phyloP scores from a whole-genome alignment of 169 alveolate genomes.

The Plasmodium chabaudi region DNA sequence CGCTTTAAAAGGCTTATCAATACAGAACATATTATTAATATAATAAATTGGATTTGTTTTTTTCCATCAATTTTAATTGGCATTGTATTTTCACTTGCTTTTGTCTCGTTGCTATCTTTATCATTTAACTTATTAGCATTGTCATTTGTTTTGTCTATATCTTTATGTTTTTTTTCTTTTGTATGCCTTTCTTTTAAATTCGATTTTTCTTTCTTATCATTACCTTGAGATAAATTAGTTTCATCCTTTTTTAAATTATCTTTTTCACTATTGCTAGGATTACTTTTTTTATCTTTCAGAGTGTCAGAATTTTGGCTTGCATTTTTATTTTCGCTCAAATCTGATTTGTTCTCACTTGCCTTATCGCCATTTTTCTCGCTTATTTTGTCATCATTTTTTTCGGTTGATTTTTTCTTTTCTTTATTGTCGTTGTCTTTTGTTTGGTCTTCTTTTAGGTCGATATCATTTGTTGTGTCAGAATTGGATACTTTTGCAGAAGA shows the following conservation, averaged over 20 bases:
- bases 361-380: neutral
- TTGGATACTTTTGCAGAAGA: neutral
- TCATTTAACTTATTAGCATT: neutral
- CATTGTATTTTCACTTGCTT: neutral
- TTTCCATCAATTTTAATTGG: neutral
- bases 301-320: neutral
- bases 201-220: neutral
- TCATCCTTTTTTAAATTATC: neutral
- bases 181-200: neutral
- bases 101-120: neutral
- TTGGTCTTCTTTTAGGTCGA: neutral
- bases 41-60: conserved; percentile 10
- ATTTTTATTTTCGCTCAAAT: neutral
- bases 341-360: neutral
- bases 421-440: neutral
- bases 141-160: neutral
- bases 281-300: neutral
- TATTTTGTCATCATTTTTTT: no score
- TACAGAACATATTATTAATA: conserved; percentile 22
- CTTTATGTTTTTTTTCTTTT: neutral
- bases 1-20: conserved; percentile 26
- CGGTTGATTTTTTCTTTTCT: no score
- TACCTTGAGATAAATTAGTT: neutral
- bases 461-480: neutral
- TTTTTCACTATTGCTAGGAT: neutral